These are phyloP conservation scores for Kandelia obovata DNA, from an alignment of 345 rosid species.

Conservation along the genomic window DNA sequence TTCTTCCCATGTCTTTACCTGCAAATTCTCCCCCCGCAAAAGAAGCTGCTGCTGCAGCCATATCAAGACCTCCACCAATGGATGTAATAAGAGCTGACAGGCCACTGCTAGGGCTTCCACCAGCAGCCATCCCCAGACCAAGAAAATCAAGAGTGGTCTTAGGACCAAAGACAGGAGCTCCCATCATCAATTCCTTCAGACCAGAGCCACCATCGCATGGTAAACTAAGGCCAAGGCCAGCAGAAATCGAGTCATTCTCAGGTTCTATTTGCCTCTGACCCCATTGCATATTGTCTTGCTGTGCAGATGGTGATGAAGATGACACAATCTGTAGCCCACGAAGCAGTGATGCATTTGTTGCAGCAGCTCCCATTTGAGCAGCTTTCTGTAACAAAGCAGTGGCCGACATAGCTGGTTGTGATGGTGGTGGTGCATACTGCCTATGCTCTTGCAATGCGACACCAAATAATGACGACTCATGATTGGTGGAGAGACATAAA, in stretches of 20 bases:
- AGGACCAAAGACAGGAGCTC: constrained; percentile 73
- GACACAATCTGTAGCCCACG: constrained; percentile 78
- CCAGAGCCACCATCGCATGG: constrained; percentile 72
- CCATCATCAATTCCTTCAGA: constrained; percentile 89
- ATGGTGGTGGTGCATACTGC: constrained; percentile 56
- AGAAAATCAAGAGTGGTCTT: constrained; percentile 89
- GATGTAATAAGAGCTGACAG: constrained; percentile 76
- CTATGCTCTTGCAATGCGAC: constrained; percentile 55
- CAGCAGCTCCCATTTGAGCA: constrained; percentile 89
- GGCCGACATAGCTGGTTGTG: constrained; percentile 84
- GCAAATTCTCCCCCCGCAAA: constrained; percentile 57
- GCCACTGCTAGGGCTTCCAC: constrained; percentile 48
- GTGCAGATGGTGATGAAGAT: constrained; percentile 45
- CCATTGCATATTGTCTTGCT: constrained; percentile 53
- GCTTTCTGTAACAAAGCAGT: constrained; percentile 95
- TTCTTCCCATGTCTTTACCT: constrained; percentile 63
- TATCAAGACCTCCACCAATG: constrained; percentile 58
- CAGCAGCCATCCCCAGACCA: constrained; percentile 88
- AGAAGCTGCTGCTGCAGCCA: constrained; percentile 43
- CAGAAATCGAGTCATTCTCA: constrained; percentile 46
- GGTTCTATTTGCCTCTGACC: constrained; percentile 51
- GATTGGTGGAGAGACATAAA: constrained; percentile 73
- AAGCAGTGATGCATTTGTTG: constrained; percentile 69
- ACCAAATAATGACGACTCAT: constrained; percentile 61
- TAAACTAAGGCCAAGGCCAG: constrained; percentile 76